Conservation (phyloP, 2,329 filamentous ascomycete genomes). For the Aureobasidium sp. region DNA sequence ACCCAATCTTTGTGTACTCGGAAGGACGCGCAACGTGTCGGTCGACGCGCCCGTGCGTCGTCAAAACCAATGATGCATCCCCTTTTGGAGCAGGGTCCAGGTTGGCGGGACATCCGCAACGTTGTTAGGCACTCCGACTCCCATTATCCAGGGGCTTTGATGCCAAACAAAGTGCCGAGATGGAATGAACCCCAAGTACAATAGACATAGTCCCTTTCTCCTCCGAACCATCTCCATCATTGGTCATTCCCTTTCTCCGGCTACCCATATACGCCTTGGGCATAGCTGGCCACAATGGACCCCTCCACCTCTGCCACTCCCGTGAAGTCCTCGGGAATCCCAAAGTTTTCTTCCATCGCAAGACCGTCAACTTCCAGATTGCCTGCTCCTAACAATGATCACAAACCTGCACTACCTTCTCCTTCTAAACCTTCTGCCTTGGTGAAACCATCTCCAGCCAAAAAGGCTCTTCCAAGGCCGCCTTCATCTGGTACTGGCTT, state of each 20-base stretch:
- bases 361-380: conserved; percentile 13
- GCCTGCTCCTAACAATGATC: conserved; percentile 10
- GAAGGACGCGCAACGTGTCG: background rate
- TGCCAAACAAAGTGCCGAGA: conserved; percentile 7
- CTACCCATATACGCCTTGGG: conserved; percentile 21
- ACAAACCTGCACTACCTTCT: background rate
- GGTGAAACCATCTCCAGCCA: background rate
- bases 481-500: background rate
- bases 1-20: background rate
- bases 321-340: conserved; percentile 10
- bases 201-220: conserved; percentile 2
- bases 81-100: background rate
- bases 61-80: background rate
- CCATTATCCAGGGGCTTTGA: conserved; percentile 8
- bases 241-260: background rate
- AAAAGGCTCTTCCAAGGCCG: conserved; percentile 6
- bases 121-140: background rate
- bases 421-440: conserved; percentile 1
- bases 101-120: conserved; percentile 1
- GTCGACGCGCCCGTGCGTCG: background rate
- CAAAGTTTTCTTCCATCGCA: conserved; percentile 9
- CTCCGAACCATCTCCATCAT: background rate
- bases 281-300: conserved; percentile 27
- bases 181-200: background rate
- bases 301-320: conserved; percentile 17